Evolutionary conservation across 495 filamentous ascomycete species (phyloP), one percentile per base, ranked within the genome.

Genomic region (Neurospora tetrasperma): DNA sequence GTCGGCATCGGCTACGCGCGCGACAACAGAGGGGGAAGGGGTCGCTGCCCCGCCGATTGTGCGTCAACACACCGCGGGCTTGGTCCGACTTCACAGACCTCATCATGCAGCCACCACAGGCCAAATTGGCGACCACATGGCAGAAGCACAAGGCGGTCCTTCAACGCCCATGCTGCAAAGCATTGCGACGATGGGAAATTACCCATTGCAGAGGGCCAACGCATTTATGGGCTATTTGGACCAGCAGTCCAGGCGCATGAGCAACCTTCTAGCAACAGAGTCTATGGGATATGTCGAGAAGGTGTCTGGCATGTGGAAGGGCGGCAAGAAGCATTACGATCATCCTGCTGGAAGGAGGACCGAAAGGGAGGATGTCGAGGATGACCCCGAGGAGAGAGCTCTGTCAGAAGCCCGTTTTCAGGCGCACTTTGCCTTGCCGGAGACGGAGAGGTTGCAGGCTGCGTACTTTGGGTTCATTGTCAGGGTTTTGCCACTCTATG

Each of bases 281-380:
- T 96, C 96, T 3, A 98, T 97, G 93, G 93, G 93, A 20, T 99
- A 99, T 79, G 90, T 97, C 40, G 95, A 97, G 76, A 97, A 97
- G 78, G 94, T 98, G 0, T 97, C 94, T 5, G 96, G 94, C 44
- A 98, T 98, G 93, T 96, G 96, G 92, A 90, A 93, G 72, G 96
- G 96, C 41, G 93, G 93, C 20, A 90, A 91, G 78, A 92, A 89
- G 77, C 96, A 99, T 80, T 99, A 98, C 76, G 88, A 90, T 23
- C 91, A 95, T 41, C 87, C 87, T 4, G 87, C 91, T 77, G 92
- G 89, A 44, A 82, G 93, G 35, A 82, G 89, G 48, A 84, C 91
- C 3, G 88, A 93, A 72, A 86, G 89, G 43, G 85, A 85, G 40
- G 87, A 88, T 18, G 75, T 78, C n/a, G 85, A 84, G 31, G 86